phyloP scores from a whole-genome alignment of 306 rosid genomes.

The Cicer judaicum region DNA sequence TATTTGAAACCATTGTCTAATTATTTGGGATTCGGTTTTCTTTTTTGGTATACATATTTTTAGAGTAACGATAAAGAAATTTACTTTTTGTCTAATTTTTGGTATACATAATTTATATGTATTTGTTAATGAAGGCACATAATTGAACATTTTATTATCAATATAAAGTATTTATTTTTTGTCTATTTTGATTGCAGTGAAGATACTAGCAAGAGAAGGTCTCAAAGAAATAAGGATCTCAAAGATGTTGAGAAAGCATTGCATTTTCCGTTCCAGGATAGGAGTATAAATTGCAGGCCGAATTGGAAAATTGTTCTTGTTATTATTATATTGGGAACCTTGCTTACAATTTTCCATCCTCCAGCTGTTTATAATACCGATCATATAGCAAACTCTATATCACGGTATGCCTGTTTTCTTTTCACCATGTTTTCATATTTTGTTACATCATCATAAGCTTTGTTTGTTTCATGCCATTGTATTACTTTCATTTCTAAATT shows the following conservation, averaged over 20 bases:
- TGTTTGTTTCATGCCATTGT: slow-evolving; percentile 17
- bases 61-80: slow-evolving; percentile 23
- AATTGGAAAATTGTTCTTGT: slow-evolving; percentile 69
- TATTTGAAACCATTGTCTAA: background rate
- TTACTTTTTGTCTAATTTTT: background rate
- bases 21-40: background rate
- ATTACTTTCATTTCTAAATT: slow-evolving; percentile 10
- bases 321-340: slow-evolving; percentile 67
- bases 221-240: slow-evolving; percentile 68
- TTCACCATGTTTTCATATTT: slow-evolving; percentile 29
- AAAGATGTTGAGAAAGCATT: slow-evolving; percentile 64
- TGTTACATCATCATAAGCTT: slow-evolving; percentile 14
- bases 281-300: slow-evolving; percentile 66
- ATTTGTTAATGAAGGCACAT: background rate
- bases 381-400: slow-evolving; percentile 53
- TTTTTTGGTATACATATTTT: background rate
- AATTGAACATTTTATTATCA: slow-evolving; percentile 9
- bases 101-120: background rate
- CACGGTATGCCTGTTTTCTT: slow-evolving; percentile 57
- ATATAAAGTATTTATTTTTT: slow-evolving; percentile 22
- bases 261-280: slow-evolving; percentile 49
- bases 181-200: slow-evolving; percentile 65
- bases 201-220: slow-evolving; percentile 67
- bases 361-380: slow-evolving; percentile 76
- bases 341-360: slow-evolving; percentile 68